Evolutionary conservation across 345 rosid genomes (phyloP), one percentile per base, ranked within the genome.

Genomic region (Corchorus capsularis): DNA sequence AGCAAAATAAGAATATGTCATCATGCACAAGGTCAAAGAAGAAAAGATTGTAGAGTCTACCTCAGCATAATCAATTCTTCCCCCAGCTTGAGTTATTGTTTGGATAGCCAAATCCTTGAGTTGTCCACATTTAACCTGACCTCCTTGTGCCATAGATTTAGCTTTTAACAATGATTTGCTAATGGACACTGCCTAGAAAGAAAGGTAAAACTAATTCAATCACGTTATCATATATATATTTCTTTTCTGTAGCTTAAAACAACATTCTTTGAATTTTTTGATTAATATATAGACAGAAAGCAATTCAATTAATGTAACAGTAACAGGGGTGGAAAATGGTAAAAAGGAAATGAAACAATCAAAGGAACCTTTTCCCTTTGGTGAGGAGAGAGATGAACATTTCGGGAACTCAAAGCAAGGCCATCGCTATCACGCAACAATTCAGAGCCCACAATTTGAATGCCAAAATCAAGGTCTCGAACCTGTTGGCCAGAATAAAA

Each of bases 331-430:
- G n/a, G n/a, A n/a, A n/a, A n/a, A 27, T 27, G 27, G 1, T 27
- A 27, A 27, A 27, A 27, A 27, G 27, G 27, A 27, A 27, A 27
- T 27, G 27, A 27, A n/a, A n/a, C n/a, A n/a, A n/a, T n/a, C n/a
- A n/a, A n/a, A 27, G 27, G 27, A 27, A 27, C 27, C 92, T 83
- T 89, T 82, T 85, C 63, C 72, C 92, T 87, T 16, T 93, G 94
- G 81, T 85, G 90, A 56, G 83, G 79, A 17, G 94, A 85, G 54
- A 92, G 96, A 76, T 65, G 89, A 63, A 93, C 97, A 73, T 95
- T 95, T 54, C 99, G 88, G 12, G 98, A 95, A 80, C 97, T 95
- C 91, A 88, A 76, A 1, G 98, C 98, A 56, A 95, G 92, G 73
- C 99, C 98, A 80, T 92, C 92, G 8, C 70, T 71, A 14, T 93